A percentile compares a stretch with the other conserved stretches of the same genome.
Conservation (phyloP, 2,329 filamentous ascomycete species). For the Byssoonygena ceratinophila region DNA sequence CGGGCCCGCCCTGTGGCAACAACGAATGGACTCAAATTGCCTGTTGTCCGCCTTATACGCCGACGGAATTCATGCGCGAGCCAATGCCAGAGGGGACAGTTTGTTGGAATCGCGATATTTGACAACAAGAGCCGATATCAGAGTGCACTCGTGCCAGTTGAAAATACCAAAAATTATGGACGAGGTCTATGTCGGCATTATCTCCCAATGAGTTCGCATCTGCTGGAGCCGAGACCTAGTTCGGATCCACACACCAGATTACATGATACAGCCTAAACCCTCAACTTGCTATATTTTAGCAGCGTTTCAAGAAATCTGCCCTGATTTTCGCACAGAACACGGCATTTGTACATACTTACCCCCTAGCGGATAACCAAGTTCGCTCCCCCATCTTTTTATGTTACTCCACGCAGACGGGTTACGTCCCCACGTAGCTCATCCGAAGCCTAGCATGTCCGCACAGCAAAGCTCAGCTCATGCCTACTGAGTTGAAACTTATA, state of each 20-base stretch:
- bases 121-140: background rate
- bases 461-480: too few species aligned
- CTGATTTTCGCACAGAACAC: too few species aligned
- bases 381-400: too few species aligned
- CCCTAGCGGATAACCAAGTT: too few species aligned
- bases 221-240: background rate
- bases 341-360: too few species aligned
- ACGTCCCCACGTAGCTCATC: too few species aligned
- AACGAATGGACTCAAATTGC: background rate
- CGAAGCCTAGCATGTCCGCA: too few species aligned
- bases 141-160: background rate
- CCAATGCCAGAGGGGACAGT: background rate
- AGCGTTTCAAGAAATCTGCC: too few species aligned
- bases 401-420: too few species aligned
- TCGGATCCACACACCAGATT: background rate
- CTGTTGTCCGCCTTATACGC: background rate
- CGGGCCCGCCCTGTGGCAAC: background rate
- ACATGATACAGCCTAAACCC: too few species aligned
- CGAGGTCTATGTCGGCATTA: background rate
- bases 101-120: background rate
- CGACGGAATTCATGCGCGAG: background rate
- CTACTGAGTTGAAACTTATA: too few species aligned
- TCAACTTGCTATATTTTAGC: too few species aligned
- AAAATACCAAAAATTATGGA: background rate
- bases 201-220: constrained; percentile 1